A percentile compares a stretch with the other conserved stretches of the same genome.
phyloP scores from a whole-genome alignment of 2,329 filamentous ascomycete genomes.

The Ophiostoma fasciatum region DNA sequence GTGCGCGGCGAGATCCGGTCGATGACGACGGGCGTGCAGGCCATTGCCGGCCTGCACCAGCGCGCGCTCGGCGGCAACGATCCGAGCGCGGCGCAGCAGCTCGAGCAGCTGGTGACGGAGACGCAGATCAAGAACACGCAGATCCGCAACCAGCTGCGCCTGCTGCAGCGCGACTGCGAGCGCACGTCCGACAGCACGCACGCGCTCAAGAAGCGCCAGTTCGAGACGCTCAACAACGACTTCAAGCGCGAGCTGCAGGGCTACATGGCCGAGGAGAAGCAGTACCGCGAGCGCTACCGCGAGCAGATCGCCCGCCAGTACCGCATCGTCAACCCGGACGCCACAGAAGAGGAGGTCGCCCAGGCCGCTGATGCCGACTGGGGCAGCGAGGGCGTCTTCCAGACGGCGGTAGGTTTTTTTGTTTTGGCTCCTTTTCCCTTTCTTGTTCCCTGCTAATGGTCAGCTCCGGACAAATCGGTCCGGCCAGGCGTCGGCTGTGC shows the following conservation, averaged over 20 bases:
- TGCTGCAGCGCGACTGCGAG: slow-evolving; percentile 54
- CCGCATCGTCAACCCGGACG: slow-evolving; percentile 67
- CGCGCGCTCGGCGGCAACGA: slow-evolving; percentile 55
- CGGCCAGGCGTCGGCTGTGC: slow-evolving; percentile 56
- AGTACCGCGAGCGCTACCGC: slow-evolving; percentile 56
- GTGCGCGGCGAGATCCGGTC: slow-evolving; percentile 53
- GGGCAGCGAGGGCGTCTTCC: slow-evolving; percentile 68
- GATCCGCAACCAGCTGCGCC: slow-evolving; percentile 68
- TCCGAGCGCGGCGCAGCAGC: slow-evolving; percentile 34
- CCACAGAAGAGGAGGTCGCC: slow-evolving; percentile 56
- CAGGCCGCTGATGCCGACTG: slow-evolving; percentile 57
- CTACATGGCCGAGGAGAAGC: slow-evolving; percentile 56
- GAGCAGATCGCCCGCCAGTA: slow-evolving; percentile 72
- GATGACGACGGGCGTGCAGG: slow-evolving; percentile 50
- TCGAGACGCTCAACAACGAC: slow-evolving; percentile 52
- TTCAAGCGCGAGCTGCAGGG: slow-evolving; percentile 58
- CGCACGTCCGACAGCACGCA: slow-evolving; percentile 46
- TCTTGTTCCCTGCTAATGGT: background rate
- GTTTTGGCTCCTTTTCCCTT: background rate
- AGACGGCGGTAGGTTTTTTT: slow-evolving; percentile 51
- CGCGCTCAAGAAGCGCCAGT: slow-evolving; percentile 53
- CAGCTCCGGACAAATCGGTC: slow-evolving; percentile 63
- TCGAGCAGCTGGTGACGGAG: slow-evolving; percentile 53
- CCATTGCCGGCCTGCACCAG: slow-evolving; percentile 57
- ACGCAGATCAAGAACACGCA: slow-evolving; percentile 59